These are phyloP conservation scores for Croton setiger DNA, from an alignment of 441 rosid species.

Conservation along the genomic window DNA sequence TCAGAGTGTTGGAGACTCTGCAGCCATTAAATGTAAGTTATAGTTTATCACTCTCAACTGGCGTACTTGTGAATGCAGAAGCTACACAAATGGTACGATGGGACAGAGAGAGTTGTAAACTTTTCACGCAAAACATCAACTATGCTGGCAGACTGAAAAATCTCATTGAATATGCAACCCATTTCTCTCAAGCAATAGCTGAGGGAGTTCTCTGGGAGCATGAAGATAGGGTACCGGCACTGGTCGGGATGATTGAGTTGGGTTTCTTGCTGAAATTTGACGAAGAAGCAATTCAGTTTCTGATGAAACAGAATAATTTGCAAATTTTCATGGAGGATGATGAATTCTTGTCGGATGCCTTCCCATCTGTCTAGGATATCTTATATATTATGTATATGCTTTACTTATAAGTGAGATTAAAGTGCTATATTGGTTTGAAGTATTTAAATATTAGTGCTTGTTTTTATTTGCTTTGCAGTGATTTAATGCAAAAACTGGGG, in stretches of 20 bases:
- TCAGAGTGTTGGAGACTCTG: constrained; percentile 37
- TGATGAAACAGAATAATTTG: constrained; percentile 62
- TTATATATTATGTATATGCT: not conserved
- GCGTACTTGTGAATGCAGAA: constrained; percentile 25
- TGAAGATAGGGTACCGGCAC: constrained; percentile 42
- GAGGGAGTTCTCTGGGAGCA: constrained; percentile 58
- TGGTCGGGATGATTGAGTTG: constrained; percentile 56
- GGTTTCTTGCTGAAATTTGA: constrained; percentile 55
- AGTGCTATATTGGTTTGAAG: not conserved
- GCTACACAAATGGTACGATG: constrained; percentile 48
- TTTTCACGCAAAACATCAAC: constrained; percentile 47
- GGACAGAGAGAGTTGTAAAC: constrained; percentile 46
- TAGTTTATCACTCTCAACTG: constrained; percentile 36
- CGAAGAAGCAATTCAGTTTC: constrained; percentile 47
- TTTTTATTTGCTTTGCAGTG: constrained; percentile 6
- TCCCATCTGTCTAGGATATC: constrained; percentile 27
- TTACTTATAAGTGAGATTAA: not conserved
- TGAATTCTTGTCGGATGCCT: constrained; percentile 44
- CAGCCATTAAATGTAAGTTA: constrained; percentile 40
- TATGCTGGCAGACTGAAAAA: constrained; percentile 30
- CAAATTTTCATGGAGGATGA: constrained; percentile 53
- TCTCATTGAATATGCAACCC: constrained; percentile 47
- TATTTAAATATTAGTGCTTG: not conserved
- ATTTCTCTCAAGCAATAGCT: constrained; percentile 50
- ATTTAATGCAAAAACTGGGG: not conserved